Evolutionary conservation across 768 basidiomycete genomes (phyloP).

Genomic region (Phylloporus arenicola): DNA sequence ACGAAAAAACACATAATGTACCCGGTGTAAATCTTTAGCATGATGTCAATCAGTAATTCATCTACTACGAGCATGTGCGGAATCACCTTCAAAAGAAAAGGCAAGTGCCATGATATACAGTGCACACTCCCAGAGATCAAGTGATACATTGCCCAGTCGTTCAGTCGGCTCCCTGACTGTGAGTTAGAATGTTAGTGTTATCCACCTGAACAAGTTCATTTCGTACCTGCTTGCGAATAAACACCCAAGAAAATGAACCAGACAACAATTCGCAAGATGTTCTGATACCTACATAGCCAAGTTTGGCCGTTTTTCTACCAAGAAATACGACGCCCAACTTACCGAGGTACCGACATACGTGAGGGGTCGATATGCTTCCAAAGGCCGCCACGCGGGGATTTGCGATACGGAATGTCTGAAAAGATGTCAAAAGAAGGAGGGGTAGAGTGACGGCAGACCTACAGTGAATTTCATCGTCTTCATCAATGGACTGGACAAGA

Average conservation of each 20-base stretch:
- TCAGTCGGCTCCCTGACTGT: constrained; percentile 76
- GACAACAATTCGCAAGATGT: constrained; percentile 67
- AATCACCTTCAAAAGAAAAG: constrained; percentile 72
- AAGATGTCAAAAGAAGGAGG: constrained; percentile 6
- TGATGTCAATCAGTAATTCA: constrained; percentile 36
- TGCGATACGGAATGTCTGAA: constrained; percentile 64
- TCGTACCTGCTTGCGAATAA: constrained; percentile 79
- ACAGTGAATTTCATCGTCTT: constrained; percentile 77
- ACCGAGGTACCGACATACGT: constrained; percentile 78
- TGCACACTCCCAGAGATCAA: constrained; percentile 77
- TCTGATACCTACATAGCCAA: constrained; percentile 62
- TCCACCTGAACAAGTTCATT: not conserved
- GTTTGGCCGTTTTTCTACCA: not conserved
- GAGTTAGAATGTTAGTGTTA: constrained; percentile 1
- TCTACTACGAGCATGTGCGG: not conserved
- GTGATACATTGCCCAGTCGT: constrained; percentile 43
- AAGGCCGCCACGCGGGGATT: constrained; percentile 47
- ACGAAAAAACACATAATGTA: constrained; percentile 5
- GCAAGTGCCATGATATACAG: constrained; percentile 76
- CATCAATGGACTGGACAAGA: constrained; percentile 73
- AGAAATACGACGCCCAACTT: not conserved
- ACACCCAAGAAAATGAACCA: constrained; percentile 76
- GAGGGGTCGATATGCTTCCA: constrained; percentile 72
- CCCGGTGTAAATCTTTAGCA: constrained; percentile 21
- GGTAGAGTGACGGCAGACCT: constrained; percentile 13